Evolutionary conservation across 495 filamentous ascomycete species (phyloP), one percentile per base, ranked within the genome.

Genomic region (Aspergillus diversus): DNA sequence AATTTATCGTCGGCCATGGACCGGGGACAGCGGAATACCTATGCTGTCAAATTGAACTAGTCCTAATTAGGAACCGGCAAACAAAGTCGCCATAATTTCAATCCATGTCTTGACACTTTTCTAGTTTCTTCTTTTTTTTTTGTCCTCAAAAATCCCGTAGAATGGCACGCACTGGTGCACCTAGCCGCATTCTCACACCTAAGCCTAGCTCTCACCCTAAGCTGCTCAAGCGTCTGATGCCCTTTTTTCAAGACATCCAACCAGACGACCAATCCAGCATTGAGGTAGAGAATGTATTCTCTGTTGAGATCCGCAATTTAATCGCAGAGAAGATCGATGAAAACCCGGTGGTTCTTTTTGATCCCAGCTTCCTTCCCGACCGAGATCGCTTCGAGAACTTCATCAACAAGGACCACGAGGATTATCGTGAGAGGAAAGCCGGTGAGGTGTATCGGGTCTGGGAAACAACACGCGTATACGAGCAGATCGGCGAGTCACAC

Each of bases 401-500:
- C 16, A 49, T 49, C 7, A 16, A 49, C 17, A 15, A 49, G 17
- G 17, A 21, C 5, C 15, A 16, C 13, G 3, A 11, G 39, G 12
- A 12, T n/a, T 43, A 43, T 5, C 39, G 39, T 8, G 12, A 43
- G n/a, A 12, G 12, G n/a, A 9, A 5, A 12, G 9, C 12, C n/a
- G 39, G 39, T 8, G 16, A 17, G 46, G 17, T 49, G 7, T 21
- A 16, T 49, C 46, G 13, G 3, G 46, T 16, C 7, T 15, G 13
- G 13, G 17, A 49, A 49, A 49, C 46, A 49, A 49, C 46, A 17
- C 17, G 46, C 7, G 46, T 49, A 3, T 49, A 49, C 17, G 46
- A 49, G 46, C 46, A 49, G 46, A 49, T 49, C 17, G 46, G 7
- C 46, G 46, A 49, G 46, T 49, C 46, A 2, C 46, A 49, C 46